These are phyloP conservation scores for Oryza glaberrima DNA, from an alignment of 176 grass and related monocot species.

Conservation along the genomic window DNA sequence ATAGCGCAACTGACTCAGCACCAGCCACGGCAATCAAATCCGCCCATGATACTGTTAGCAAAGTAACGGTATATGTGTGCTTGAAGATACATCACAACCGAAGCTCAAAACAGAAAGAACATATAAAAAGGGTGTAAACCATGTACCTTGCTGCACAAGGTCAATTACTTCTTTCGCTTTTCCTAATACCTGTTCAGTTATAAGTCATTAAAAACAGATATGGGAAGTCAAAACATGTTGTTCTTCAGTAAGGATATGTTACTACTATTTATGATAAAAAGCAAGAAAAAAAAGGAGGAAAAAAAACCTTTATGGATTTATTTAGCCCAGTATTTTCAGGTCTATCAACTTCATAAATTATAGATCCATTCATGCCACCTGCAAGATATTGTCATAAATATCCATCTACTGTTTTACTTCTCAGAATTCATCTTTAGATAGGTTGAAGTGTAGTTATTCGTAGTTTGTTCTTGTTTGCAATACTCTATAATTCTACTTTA, in stretches of 20 bases:
- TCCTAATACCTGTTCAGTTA: conserved; percentile 66
- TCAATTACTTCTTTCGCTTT: conserved; percentile 84
- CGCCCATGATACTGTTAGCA: conserved; percentile 81
- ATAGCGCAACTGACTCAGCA: conserved; percentile 78
- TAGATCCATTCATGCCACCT: conserved; percentile 98
- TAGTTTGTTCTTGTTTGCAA: not conserved
- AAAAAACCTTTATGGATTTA: conserved; percentile 81
- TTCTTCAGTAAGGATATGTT: conserved; percentile 14
- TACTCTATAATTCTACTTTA: not conserved
- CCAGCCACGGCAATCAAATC: conserved; percentile 97
- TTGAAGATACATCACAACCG: conserved; percentile 26
- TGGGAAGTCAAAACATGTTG: not conserved
- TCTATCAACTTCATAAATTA: conserved; percentile 93
- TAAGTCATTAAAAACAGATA: conserved; percentile 33
- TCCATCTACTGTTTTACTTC: conserved; percentile 22
- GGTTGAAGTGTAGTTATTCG: not conserved
- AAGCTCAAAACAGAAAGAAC: conserved; percentile 26
- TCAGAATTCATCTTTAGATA: conserved; percentile 4
- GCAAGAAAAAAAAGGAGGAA: not conserved
- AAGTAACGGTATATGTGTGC: conserved; percentile 21
- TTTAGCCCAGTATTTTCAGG: conserved; percentile 83
- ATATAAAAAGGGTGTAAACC: conserved; percentile 16
- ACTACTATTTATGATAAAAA: conserved; percentile 23
- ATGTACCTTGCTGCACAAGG: conserved; percentile 65
- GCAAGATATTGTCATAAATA: conserved; percentile 45